A percentile compares a stretch with the other conserved stretches of the same genome.
These are phyloP conservation scores for Penicillium freii DNA, from an alignment of 2,329 filamentous ascomycete species.

Conservation along the genomic window DNA sequence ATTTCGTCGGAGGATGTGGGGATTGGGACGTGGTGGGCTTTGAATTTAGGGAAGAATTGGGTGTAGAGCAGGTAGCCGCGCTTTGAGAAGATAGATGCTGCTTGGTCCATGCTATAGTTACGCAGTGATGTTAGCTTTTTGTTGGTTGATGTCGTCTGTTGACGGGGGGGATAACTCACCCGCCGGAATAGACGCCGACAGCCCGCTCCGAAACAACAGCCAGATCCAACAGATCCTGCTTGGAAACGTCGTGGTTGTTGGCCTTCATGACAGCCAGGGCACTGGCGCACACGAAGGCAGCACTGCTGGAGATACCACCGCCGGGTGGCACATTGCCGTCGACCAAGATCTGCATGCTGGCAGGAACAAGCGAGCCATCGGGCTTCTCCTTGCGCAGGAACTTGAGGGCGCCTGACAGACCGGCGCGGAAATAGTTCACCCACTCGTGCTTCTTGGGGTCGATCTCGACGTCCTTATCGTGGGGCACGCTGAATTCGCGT, in stretches of 20 bases:
- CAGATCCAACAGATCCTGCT: conserved; percentile 86
- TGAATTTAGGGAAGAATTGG: conserved; percentile 77
- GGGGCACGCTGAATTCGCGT: conserved; percentile 70
- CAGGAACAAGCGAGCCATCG: conserved; percentile 61
- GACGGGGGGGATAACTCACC: conserved; percentile 53
- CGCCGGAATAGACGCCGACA: conserved; percentile 94
- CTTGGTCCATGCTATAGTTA: conserved; percentile 77
- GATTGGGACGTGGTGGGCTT: conserved; percentile 74
- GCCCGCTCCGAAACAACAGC: conserved; percentile 92
- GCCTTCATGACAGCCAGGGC: conserved; percentile 84
- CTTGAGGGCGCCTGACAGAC: conserved; percentile 75
- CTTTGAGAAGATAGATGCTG: conserved; percentile 89
- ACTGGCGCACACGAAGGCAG: conserved; percentile 87
- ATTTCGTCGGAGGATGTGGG: conserved; percentile 78
- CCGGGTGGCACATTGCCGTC: conserved; percentile 91
- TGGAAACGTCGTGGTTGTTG: conserved; percentile 80
- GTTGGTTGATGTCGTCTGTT: not conserved
- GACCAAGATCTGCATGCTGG: conserved; percentile 82
- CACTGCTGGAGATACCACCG: conserved; percentile 88
- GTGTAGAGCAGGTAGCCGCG: conserved; percentile 85
- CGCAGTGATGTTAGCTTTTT: not conserved
- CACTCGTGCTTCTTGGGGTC: conserved; percentile 85
- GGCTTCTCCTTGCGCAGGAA: conserved; percentile 67
- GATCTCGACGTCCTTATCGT: conserved; percentile 66
- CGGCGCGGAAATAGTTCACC: conserved; percentile 98